These are phyloP conservation scores for Irpex sp. DNA, from an alignment of 1,284 basidiomycete species.

Conservation along the genomic window DNA sequence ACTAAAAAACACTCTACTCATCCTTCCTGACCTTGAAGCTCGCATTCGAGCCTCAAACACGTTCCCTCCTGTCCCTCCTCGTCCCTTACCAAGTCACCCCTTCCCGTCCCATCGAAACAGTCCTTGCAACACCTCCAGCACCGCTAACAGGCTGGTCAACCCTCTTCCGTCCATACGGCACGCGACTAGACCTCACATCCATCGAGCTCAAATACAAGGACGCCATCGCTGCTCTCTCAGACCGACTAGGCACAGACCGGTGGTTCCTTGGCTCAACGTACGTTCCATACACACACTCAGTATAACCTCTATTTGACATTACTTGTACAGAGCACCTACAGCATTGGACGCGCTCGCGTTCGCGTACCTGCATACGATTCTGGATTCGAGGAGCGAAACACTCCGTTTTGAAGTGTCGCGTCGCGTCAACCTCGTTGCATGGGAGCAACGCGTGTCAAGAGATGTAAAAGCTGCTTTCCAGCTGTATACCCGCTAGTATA, in stretches of 20 bases:
- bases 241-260: constrained; percentile 65
- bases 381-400: constrained; percentile 47
- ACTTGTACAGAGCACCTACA: constrained; percentile 55
- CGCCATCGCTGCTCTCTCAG: constrained; percentile 67
- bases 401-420: constrained; percentile 61
- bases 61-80: constrained; percentile 33
- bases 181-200: constrained; percentile 44
- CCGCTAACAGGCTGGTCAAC: constrained; percentile 67
- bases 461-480: constrained; percentile 53
- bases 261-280: constrained; percentile 79
- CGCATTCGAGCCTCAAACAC: constrained; percentile 40
- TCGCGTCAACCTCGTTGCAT: constrained; percentile 69
- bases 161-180: constrained; percentile 56
- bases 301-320: background rate
- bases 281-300: constrained; percentile 24
- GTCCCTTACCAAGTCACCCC: constrained; percentile 30
- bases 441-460: constrained; percentile 67
- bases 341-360: constrained; percentile 75
- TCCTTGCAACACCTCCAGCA: constrained; percentile 60
- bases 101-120: constrained; percentile 30
- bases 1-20: background rate
- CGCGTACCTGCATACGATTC: constrained; percentile 69
- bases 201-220: constrained; percentile 62
- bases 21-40: constrained; percentile 2
- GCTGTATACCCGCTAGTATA: background rate